These are phyloP conservation scores for Vitis labrusca DNA, from an alignment of 164 flowering plant genomes.

Conservation along the genomic window DNA sequence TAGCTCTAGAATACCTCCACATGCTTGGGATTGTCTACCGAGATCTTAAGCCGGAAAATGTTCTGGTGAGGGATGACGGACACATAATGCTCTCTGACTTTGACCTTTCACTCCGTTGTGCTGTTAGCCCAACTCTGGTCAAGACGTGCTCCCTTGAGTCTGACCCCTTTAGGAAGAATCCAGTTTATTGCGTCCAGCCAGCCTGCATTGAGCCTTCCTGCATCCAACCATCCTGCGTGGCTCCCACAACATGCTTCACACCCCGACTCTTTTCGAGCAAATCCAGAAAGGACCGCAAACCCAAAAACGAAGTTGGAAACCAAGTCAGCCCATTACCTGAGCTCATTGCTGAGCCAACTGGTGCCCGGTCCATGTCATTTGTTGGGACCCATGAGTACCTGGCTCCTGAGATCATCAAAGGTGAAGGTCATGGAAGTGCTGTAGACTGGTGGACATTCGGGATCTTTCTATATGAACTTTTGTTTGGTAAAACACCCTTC, in stretches of 20 bases:
- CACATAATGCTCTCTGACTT: slow-evolving; percentile 94
- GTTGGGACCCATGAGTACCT: slow-evolving; percentile 92
- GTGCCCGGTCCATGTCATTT: slow-evolving; percentile 91
- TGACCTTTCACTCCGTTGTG: slow-evolving; percentile 86
- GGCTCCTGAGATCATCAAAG: slow-evolving; percentile 93
- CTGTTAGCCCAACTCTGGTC: slow-evolving; percentile 80
- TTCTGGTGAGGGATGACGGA: slow-evolving; percentile 91
- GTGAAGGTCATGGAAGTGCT: slow-evolving; percentile 96
- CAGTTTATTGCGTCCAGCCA: slow-evolving; percentile 75
- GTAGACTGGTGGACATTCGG: slow-evolving; percentile 99
- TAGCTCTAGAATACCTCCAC: slow-evolving; percentile 87
- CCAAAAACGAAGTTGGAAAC: slow-evolving; percentile 62
- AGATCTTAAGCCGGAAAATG: slow-evolving; percentile 93
- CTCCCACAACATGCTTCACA: slow-evolving; percentile 77
- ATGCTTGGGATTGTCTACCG: slow-evolving; percentile 92
- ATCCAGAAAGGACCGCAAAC: slow-evolving; percentile 72
- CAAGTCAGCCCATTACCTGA: slow-evolving; percentile 89
- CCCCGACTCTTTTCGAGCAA: slow-evolving; percentile 76
- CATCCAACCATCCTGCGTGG: slow-evolving; percentile 81
- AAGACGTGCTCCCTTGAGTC: slow-evolving; percentile 54
- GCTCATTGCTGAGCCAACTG: slow-evolving; percentile 87
- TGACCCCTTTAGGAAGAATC: slow-evolving; percentile 56
- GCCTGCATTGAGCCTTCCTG: slow-evolving; percentile 79
- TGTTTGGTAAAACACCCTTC: slow-evolving; percentile 90
- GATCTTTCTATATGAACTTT: slow-evolving; percentile 75